A percentile compares a stretch with the other conserved stretches of the same genome.
These are phyloP conservation scores for Ophiostoma australiae DNA, from an alignment of 2,329 filamentous ascomycete species.

Conservation along the genomic window DNA sequence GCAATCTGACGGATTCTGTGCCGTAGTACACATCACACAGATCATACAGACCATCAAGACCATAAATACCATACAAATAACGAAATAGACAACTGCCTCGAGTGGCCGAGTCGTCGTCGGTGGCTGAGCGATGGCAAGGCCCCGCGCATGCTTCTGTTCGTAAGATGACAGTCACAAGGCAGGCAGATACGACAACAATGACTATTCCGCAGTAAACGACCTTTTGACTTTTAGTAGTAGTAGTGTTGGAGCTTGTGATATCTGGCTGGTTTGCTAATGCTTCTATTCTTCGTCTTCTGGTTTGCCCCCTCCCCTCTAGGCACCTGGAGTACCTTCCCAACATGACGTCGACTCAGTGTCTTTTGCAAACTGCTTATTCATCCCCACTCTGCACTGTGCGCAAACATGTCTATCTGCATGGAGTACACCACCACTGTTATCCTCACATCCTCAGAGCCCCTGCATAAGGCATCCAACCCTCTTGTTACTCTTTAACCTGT, in stretches of 20 bases:
- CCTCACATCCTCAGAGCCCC: background rate
- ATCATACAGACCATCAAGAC: background rate
- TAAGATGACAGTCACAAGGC: conserved; percentile 4
- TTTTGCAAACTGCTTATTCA: background rate
- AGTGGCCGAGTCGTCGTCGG: background rate
- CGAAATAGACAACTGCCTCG: background rate
- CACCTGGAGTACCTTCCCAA: background rate
- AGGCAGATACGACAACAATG: background rate
- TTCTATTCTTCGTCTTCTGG: background rate
- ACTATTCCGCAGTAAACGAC: background rate
- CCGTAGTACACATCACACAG: too few relatives aligned
- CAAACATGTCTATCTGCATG: background rate
- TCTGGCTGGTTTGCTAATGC: background rate
- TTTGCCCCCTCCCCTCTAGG: too few relatives aligned
- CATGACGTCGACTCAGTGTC: conserved; percentile 1
- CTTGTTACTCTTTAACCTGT: too few relatives aligned
- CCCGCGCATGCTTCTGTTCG: background rate
- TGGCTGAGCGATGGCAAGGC: background rate
- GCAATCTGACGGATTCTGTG: background rate
- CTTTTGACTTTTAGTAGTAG: too few relatives aligned
- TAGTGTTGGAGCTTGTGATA: background rate
- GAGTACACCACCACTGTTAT: background rate
- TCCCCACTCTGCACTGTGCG: background rate
- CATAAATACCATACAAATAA: too few relatives aligned
- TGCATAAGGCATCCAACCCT: conserved; percentile 9